These are phyloP conservation scores for Trichoderma atrobrunneum DNA, from an alignment of 2,329 filamentous ascomycete genomes.

Conservation along the genomic window DNA sequence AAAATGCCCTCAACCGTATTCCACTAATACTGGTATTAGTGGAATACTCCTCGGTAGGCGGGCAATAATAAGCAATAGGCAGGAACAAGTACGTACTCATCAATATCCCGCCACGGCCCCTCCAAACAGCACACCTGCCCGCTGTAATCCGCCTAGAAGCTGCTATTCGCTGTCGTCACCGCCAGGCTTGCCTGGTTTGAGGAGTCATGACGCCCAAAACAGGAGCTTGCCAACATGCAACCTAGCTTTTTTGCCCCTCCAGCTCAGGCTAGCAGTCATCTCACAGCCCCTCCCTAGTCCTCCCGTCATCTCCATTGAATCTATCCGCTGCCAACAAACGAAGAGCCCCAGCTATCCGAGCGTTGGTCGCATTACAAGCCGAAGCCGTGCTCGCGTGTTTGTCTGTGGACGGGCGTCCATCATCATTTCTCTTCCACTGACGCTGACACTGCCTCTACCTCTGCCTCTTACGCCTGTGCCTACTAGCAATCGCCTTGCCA, in stretches of 20 bases:
- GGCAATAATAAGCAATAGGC: background rate
- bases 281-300: background rate
- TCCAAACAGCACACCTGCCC: background rate
- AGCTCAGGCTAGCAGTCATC: constrained; percentile 1
- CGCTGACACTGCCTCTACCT: background rate
- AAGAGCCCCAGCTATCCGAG: background rate
- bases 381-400: constrained; percentile 1
- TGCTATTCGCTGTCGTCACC: constrained; percentile 25
- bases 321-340: background rate
- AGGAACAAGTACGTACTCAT: background rate
- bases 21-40: background rate
- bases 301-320: constrained; percentile 6
- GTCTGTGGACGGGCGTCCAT: background rate
- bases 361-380: background rate
- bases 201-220: background rate
- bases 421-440: background rate
- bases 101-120: background rate
- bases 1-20: background rate
- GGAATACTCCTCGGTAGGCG: background rate
- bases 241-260: constrained; percentile 24
- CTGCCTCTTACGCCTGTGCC: background rate
- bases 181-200: constrained; percentile 17
- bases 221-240: background rate
- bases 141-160: background rate
- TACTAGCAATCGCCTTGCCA: background rate